These are phyloP conservation scores for Paracoccidioides lutzii DNA, from an alignment of 2,329 filamentous ascomycete species.

Conservation along the genomic window DNA sequence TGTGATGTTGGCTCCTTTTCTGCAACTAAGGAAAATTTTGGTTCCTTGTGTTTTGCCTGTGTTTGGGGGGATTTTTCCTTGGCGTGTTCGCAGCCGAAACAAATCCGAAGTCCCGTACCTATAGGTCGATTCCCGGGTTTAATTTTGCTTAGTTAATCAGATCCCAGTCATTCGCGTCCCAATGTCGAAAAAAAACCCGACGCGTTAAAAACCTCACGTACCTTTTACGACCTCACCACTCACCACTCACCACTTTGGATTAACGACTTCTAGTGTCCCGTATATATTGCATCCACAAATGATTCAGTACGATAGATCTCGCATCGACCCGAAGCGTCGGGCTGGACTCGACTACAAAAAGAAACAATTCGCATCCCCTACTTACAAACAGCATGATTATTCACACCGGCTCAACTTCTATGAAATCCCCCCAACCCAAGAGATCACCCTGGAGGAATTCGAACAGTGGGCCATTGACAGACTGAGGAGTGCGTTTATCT, in stretches of 20 bases:
- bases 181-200: no score
- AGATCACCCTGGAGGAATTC: constrained; percentile 93
- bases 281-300: constrained; percentile 14
- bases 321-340: constrained; percentile 56
- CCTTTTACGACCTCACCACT: background rate
- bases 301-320: constrained; percentile 32
- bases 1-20: no score
- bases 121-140: no score
- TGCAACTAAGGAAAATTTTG: no score
- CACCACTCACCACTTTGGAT: background rate
- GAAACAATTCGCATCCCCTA: constrained; percentile 68
- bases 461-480: constrained; percentile 98
- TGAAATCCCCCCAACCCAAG: constrained; percentile 69
- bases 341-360: constrained; percentile 66
- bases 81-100: no score
- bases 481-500: constrained; percentile 50
- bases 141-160: no score
- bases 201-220: background rate
- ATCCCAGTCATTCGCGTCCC: no score
- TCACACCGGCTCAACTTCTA: constrained; percentile 88
- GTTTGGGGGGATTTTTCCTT: no score
- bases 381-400: constrained; percentile 68
- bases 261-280: background rate
- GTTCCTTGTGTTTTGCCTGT: no score
- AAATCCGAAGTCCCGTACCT: no score